Evolutionary conservation across 1,139 yeast species (phyloP), one percentile per base, ranked within the genome.

Genomic region (Suhomyces coccinellae): DNA sequence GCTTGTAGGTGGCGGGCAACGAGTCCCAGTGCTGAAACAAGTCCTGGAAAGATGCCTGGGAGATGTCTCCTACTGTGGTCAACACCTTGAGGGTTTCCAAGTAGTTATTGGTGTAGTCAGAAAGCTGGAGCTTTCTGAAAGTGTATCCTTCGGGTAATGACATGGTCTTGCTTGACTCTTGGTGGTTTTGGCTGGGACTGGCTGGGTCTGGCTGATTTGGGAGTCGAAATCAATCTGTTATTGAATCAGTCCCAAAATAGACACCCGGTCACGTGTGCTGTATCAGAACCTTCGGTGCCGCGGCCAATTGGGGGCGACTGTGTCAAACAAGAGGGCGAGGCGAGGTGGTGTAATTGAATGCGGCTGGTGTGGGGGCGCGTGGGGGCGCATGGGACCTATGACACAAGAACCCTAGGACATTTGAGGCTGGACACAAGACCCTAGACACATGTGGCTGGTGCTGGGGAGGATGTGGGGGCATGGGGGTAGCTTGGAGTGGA

Each of bases 61-160:
- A 56, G 28, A 85, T 68, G 1, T 77, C 72, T 0, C 91, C 95
- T 3, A 85, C 90, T 0, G 82, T 75, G 8, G 93, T 85, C 51
- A 86, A 67, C 5, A 74, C 81, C 28, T 66, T 61, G 40, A 85
- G 66, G 0, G 83, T 76, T 12, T 72, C 71, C 16, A 79, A 59
- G 30, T 80, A 82, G 13, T 79, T 77, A 38, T 71, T 66, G 36
- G 64, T 53, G 57, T 69, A 77, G 58, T 84, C 90, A 0, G 65
- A 48, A 12, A 56, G 53, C 44, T 67, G 58, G 15, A 82, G 60
- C 36, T 73, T 63, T 61, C 90, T 73, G 45, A 84, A 68, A 2
- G 65, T 57, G 63, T 82, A 84, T 1, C 80, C 83, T 29, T 64
- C 63, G 17, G 85, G 85, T 33, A 82, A 62, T 20, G 52, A 49